Conservation (phyloP, 306 rosid species). For the Sphenostylis stenocarpa region DNA sequence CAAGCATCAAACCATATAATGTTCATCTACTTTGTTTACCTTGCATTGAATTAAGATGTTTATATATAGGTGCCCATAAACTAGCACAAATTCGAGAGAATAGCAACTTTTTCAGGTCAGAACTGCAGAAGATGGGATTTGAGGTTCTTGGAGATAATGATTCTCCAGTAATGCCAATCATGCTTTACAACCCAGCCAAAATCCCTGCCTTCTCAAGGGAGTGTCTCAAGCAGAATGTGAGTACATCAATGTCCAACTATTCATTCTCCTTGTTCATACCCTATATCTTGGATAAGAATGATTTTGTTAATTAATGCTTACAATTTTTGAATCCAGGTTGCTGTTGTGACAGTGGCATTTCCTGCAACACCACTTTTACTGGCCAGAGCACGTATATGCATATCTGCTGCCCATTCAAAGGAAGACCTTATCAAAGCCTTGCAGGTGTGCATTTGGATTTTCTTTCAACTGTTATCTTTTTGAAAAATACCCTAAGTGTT, state of each 20-base stretch:
- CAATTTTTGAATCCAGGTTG: slow-evolving; percentile 54
- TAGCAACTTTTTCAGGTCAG: slow-evolving; percentile 92
- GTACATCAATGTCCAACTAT: slow-evolving; percentile 26
- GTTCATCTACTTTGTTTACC: not conserved
- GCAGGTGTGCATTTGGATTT: slow-evolving; percentile 51
- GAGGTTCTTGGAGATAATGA: slow-evolving; percentile 83
- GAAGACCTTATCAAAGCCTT: slow-evolving; percentile 82
- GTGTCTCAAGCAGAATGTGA: slow-evolving; percentile 85
- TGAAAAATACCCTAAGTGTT: not conserved
- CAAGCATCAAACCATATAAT: not conserved
- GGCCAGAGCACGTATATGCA: slow-evolving; percentile 93
- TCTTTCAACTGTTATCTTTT: not conserved
- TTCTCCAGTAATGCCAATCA: slow-evolving; percentile 90
- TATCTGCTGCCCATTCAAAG: slow-evolving; percentile 88
- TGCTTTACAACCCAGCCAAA: slow-evolving; percentile 93
- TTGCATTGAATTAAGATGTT: not conserved
- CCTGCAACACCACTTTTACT: slow-evolving; percentile 88
- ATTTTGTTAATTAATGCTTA: not conserved
- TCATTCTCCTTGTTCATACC: not conserved
- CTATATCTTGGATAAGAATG: not conserved
- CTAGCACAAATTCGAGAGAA: slow-evolving; percentile 81
- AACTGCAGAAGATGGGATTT: slow-evolving; percentile 88
- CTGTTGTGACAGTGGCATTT: slow-evolving; percentile 90
- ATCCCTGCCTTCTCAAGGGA: slow-evolving; percentile 96
- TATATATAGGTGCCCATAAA: slow-evolving; percentile 72